These are phyloP conservation scores for Psilocybe cubensis DNA, from an alignment of 768 basidiomycete genomes.

Conservation along the genomic window DNA sequence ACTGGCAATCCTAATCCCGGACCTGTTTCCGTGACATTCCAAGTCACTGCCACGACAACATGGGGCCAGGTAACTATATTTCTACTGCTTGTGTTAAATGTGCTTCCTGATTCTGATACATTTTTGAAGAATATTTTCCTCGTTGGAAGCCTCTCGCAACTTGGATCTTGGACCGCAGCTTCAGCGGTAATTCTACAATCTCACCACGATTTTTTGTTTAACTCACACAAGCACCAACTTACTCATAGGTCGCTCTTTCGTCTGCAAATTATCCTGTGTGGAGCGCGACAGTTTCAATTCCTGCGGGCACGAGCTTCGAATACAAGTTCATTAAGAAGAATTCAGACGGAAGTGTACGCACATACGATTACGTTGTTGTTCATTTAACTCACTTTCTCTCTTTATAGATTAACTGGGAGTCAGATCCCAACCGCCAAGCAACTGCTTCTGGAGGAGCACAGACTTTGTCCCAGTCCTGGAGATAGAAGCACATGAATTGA, in stretches of 20 bases:
- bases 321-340: conserved; percentile 68
- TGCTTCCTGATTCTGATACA: no score
- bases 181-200: conserved; percentile 50
- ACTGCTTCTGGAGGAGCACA: conserved; percentile 42
- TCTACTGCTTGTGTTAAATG: not conserved
- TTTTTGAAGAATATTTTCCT: conserved; percentile 58
- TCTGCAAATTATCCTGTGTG: conserved; percentile 59
- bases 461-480: conserved; percentile 16
- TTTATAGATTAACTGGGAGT: conserved; percentile 59
- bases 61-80: conserved; percentile 52
- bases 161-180: conserved; percentile 54
- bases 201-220: no score
- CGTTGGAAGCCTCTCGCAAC: conserved; percentile 56
- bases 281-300: conserved; percentile 51
- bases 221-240: no score
- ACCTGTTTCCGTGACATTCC: conserved; percentile 50
- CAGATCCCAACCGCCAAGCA: conserved; percentile 57
- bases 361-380: not conserved
- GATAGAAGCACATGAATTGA: no score
- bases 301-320: conserved; percentile 50
- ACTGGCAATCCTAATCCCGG: conserved; percentile 18
- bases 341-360: conserved; percentile 16
- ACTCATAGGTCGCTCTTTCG: conserved; percentile 53
- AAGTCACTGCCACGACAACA: conserved; percentile 57
- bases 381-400: not conserved